A percentile compares a stretch with the other conserved stretches of the same genome.
phyloP scores from a whole-genome alignment of 192 early-diverging fungal genomes.

The Backusella circina region DNA sequence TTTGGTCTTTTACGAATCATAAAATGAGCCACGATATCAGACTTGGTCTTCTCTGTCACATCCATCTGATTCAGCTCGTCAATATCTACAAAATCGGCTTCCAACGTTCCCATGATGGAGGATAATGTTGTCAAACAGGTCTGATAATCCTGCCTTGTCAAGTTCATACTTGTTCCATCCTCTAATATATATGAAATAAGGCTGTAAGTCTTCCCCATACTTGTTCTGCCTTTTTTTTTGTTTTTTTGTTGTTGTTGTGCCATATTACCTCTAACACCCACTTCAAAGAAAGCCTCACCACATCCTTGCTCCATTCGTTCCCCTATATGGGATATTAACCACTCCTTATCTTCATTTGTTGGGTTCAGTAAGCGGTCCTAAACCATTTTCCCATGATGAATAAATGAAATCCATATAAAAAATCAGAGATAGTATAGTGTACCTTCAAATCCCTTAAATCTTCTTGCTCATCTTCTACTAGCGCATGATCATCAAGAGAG shows the following conservation, averaged over 20 bases:
- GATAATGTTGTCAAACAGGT: constrained; percentile 40
- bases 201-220: too few species aligned
- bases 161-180: constrained; percentile 68
- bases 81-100: constrained; percentile 46
- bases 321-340: constrained; percentile 37
- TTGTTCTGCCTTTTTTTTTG: neutral
- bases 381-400: neutral
- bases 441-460: neutral
- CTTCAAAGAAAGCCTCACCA: constrained; percentile 77
- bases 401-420: too few species aligned
- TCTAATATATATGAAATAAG: constrained; percentile 39
- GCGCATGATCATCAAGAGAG: neutral
- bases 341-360: constrained; percentile 41
- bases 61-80: constrained; percentile 30
- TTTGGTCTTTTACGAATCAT: constrained; percentile 68
- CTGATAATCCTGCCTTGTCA: constrained; percentile 48
- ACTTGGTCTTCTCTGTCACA: neutral
- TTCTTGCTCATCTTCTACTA: neutral
- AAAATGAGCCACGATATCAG: constrained; percentile 44
- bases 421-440: too few species aligned
- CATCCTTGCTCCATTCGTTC: constrained; percentile 50
- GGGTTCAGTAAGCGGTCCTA: constrained; percentile 49
- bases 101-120: constrained; percentile 37
- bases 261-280: constrained; percentile 63
- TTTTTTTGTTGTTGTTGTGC: neutral